Base-by-base conservation (phyloP, 2,329 filamentous ascomycete genomes). In the Hypoxylon sp. region DNA sequence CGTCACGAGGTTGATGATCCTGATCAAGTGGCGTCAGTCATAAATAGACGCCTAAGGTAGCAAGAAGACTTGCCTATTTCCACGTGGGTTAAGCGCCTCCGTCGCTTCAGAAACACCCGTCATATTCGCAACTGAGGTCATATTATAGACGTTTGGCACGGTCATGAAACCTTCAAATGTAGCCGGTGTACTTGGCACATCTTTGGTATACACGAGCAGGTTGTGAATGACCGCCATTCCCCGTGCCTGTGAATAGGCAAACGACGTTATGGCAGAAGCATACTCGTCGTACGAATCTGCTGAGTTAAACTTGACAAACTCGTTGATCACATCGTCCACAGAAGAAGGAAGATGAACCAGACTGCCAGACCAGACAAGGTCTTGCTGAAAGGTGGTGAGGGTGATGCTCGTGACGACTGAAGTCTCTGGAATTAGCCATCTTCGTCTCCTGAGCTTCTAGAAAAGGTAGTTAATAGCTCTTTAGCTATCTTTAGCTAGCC, bases 271-370 rank as follows among this genome's bases (percentile, higher is more conserved):
- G 6, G 48, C 15, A 1, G 58, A 59, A 7, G 55, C 50, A 15
- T 62, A 38, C 47, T 62, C 55, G 23, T 64, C 61, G 26, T 64
- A 64, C 2, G 38, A 15, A 8, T 57, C 58, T 6, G n/a, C 27
- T 15, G 55, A 49, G 37, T 48, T 55, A 13, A 62, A 9, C n/a
- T 57, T 20, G 6, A 52, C 23, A 18, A 62, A 45, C 2, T 35
- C 55, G 3, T 31, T 10, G 4, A 62, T 46, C 2, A 42, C 23
- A 2, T 56, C 38, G 5, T 50, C 33, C 2, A 51, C 10, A 1
- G 35, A 51, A 5, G 51, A 47, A 1, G 33, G 10, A 1, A 24
- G 13, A 24, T 56, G 13, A 27, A 59, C 55, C 7, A 58, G 8
- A 4, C 20, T 37, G 3, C 58, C 61, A 13, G 17, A 31, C 55